Evolutionary conservation across 768 basidiomycete genomes (phyloP).

Genomic region (Kwoniella sp.): DNA sequence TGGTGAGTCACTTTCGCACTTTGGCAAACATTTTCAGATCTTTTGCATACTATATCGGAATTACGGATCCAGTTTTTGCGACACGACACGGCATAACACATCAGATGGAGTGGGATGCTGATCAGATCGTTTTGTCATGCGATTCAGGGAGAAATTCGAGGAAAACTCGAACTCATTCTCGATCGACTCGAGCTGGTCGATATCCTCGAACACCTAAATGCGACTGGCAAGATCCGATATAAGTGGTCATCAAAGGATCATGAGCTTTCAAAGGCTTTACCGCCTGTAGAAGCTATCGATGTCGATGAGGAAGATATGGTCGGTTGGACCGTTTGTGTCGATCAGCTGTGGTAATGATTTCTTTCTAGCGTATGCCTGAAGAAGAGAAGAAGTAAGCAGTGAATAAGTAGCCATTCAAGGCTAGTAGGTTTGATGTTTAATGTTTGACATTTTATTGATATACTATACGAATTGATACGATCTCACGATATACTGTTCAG

Average conservation of each 20-base stretch:
- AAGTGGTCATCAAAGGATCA: conserved; percentile 5
- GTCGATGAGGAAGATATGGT: conserved; percentile 18
- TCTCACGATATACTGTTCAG: neutral
- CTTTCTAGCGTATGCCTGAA: neutral
- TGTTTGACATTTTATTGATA: too few relatives aligned
- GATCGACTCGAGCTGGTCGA: conserved; percentile 49
- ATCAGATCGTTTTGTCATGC: too few relatives aligned
- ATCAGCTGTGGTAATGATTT: conserved; percentile 16
- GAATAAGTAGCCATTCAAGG: too few relatives aligned
- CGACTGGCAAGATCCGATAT: conserved; percentile 1
- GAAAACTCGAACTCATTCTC: conserved; percentile 19
- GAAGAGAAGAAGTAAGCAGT: too few relatives aligned
- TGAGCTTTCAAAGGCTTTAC: neutral
- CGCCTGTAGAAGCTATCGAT: conserved; percentile 22
- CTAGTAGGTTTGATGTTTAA: too few relatives aligned
- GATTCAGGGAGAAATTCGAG: conserved; percentile 30
- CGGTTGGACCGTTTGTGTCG: conserved; percentile 12
- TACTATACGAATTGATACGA: neutral
- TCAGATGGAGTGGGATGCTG: too few relatives aligned
- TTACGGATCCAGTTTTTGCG: too few relatives aligned
- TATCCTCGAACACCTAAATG: conserved; percentile 37
- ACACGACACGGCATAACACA: too few relatives aligned
- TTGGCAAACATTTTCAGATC: too few relatives aligned
- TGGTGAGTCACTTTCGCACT: conserved; percentile 30
- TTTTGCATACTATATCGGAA: too few relatives aligned